Evolutionary conservation across 2,329 filamentous ascomycete species (phyloP).

Genomic region (Plenodomus lindquistii): DNA sequence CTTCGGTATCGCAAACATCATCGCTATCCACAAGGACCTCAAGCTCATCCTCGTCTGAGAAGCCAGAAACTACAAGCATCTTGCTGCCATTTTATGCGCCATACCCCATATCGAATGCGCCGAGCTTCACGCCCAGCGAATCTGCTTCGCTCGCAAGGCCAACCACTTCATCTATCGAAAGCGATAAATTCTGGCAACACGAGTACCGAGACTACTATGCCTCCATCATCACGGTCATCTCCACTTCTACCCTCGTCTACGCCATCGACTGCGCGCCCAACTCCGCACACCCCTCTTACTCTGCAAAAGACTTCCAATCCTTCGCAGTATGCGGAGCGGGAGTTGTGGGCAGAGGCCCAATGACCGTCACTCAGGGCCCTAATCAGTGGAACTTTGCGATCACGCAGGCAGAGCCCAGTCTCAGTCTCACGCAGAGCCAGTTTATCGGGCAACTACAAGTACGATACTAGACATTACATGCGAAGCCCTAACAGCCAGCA

Average conservation of each 20-base stretch:
- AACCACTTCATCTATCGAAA: background rate
- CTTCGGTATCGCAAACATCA: background rate
- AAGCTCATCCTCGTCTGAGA: too few species aligned
- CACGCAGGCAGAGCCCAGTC: background rate
- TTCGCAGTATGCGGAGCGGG: conserved; percentile 5
- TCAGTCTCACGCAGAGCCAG: background rate
- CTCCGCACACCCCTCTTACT: conserved; percentile 4
- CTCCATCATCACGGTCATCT: conserved; percentile 11
- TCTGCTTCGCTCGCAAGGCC: background rate
- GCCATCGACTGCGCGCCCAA: conserved; percentile 6
- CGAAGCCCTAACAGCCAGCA: conserved; percentile 3
- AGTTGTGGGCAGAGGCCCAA: conserved; percentile 2
- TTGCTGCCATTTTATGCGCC: background rate
- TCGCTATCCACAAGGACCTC: background rate
- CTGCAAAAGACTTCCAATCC: conserved; percentile 5
- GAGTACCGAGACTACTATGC: conserved; percentile 12
- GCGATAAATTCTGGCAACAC: conserved; percentile 10
- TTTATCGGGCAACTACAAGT: background rate
- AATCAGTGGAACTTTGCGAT: conserved; percentile 6
- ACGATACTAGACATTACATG: conserved; percentile 2
- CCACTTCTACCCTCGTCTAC: conserved; percentile 9
- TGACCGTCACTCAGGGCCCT: conserved; percentile 13
- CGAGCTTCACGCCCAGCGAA: background rate
- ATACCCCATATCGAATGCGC: background rate
- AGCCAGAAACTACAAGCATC: background rate